These are phyloP conservation scores for Asterella californica DNA, from an alignment of 225 moss, liverwort and hornwort species.

Conservation along the genomic window DNA sequence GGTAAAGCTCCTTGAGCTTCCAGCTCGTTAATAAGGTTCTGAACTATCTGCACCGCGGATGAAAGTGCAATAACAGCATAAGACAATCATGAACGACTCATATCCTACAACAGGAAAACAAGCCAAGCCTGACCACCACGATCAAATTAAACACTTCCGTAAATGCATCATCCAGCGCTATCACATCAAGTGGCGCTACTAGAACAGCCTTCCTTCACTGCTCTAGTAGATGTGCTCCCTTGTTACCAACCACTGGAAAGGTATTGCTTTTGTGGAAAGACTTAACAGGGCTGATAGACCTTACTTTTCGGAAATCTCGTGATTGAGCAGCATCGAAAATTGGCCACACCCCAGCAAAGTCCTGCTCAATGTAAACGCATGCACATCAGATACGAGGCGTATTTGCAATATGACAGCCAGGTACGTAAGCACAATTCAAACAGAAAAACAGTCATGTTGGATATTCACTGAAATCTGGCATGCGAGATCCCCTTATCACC, in stretches of 20 bases:
- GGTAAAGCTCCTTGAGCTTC: slow-evolving; percentile 95
- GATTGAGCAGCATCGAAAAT: slow-evolving; percentile 99
- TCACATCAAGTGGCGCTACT: not conserved
- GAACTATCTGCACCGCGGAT: slow-evolving; percentile 67
- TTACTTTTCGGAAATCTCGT: slow-evolving; percentile 95
- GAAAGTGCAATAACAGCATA: not conserved
- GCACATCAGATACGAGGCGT: not conserved
- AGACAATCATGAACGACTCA: not conserved
- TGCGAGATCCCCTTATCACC: not conserved
- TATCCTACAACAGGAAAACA: not conserved
- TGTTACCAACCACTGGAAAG: too few relatives aligned
- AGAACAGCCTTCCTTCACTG: not conserved
- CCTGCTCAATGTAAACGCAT: slow-evolving; percentile 40
- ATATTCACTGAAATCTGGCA: not conserved
- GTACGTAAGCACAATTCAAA: not conserved
- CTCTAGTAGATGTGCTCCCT: not conserved
- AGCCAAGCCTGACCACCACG: not conserved
- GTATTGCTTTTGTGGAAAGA: too few relatives aligned
- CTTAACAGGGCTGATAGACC: slow-evolving; percentile 6
- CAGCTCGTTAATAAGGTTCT: slow-evolving; percentile 90
- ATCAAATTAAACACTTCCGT: not conserved
- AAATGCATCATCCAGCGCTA: not conserved
- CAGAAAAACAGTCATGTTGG: not conserved
- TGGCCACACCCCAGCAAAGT: slow-evolving; percentile 99
- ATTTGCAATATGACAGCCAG: not conserved